Evolutionary conservation across 2,329 filamentous ascomycete genomes (phyloP), one percentile per base, ranked within the genome.

Genomic region (Microdochium nivale): DNA sequence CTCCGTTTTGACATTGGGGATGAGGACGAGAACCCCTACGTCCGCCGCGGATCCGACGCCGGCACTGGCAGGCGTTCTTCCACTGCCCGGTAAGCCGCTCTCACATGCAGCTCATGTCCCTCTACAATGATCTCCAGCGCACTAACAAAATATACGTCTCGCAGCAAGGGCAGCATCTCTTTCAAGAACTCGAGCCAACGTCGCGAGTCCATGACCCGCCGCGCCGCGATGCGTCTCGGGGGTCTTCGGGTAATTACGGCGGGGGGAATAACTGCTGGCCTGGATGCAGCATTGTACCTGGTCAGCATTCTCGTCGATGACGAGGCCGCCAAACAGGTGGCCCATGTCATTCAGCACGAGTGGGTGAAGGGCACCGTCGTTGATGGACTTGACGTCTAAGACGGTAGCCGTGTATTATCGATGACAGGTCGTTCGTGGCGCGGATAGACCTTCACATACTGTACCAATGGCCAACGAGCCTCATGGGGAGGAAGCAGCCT

Each of bases 361-460:
- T 95, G 90, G 90, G 80, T 81, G 68, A 92, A 91, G 83, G 88
- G 88, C 60, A 76, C 88, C 66, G 88, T 90, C 60, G 86, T 92
- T 60, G 87, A 92, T 67, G 87, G 87, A 57, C 83, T 91, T 67
- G 88, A 94, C 72, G 87, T 94, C 68, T 92, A 82, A 58, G 59
- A 56, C 56, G 56, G 58, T 58, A 52, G 55, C 49, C 52, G 24
- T 52, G 24, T 53, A 48, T 48, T 48, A 47, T 52, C 44, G 46
- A 53, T 19, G 33, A 52, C 27, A 46, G 40, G 52, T 44, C 40
- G 19, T 44, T 44, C 40, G 40, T 44, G 16, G 40, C 21, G 51
- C 25, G 40, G 54, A 52, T 44, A 49, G 51, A 43, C 48, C 52
- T 51, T 51, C 53, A 56, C 50, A 53, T 51, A 50, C 56, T 52